These are phyloP conservation scores for Verruconis gallopava DNA, from an alignment of 2,329 filamentous ascomycete species.

Conservation along the genomic window DNA sequence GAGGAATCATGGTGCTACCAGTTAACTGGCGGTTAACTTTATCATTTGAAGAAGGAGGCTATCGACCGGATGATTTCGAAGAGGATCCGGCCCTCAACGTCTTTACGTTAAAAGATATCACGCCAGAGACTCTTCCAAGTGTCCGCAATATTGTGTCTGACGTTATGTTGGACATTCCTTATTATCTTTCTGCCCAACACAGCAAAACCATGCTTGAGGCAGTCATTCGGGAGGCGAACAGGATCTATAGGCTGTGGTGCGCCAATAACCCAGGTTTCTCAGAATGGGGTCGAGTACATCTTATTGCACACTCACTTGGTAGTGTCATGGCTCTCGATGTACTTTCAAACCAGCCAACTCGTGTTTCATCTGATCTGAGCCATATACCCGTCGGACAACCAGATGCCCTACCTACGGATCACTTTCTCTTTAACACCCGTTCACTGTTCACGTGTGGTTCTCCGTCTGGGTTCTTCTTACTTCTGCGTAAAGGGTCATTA, in stretches of 20 bases:
- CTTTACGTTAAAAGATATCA: slow-evolving; percentile 74
- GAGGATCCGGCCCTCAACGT: slow-evolving; percentile 47
- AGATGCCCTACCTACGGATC: slow-evolving; percentile 34
- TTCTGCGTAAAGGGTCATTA: slow-evolving; percentile 62
- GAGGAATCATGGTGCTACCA: slow-evolving; percentile 85
- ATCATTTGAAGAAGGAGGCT: slow-evolving; percentile 69
- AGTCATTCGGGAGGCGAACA: slow-evolving; percentile 79
- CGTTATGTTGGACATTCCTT: slow-evolving; percentile 96
- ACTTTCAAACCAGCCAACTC: slow-evolving; percentile 75
- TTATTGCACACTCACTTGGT: slow-evolving; percentile 86
- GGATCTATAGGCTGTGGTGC: slow-evolving; percentile 93
- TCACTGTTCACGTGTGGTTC: slow-evolving; percentile 85
- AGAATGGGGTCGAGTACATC: slow-evolving; percentile 68
- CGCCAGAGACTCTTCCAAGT: slow-evolving; percentile 76
- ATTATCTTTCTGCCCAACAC: slow-evolving; percentile 83
- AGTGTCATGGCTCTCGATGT: slow-evolving; percentile 92
- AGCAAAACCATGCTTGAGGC: slow-evolving; percentile 90
- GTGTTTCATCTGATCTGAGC: slow-evolving; percentile 35
- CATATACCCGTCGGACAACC: slow-evolving; percentile 20
- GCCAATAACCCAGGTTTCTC: slow-evolving; percentile 81
- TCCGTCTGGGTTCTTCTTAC: slow-evolving; percentile 81
- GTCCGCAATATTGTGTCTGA: slow-evolving; percentile 89
- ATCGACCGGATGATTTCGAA: slow-evolving; percentile 32
- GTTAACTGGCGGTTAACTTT: slow-evolving; percentile 88
- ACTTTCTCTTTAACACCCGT: slow-evolving; percentile 83